These are phyloP conservation scores for Didymella lethalis DNA, from an alignment of 2,329 filamentous ascomycete genomes.

Conservation along the genomic window DNA sequence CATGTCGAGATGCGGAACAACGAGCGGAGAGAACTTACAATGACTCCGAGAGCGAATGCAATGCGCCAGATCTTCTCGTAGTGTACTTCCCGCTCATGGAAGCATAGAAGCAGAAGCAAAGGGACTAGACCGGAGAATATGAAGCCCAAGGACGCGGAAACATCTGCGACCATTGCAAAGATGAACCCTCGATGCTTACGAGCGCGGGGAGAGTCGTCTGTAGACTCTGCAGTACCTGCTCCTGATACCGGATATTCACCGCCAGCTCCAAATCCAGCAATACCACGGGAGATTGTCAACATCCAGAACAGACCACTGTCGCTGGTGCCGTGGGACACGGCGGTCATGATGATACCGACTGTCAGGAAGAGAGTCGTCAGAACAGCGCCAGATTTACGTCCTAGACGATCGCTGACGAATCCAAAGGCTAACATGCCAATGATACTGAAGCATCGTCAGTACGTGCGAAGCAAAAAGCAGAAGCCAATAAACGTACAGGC, in stretches of 20 bases:
- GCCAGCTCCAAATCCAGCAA: constrained; percentile 54
- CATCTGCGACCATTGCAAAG: constrained; percentile 63
- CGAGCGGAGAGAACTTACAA: constrained; percentile 29
- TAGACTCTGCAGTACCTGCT: constrained; percentile 61
- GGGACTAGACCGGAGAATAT: constrained; percentile 60
- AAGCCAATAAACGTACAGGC: constrained; percentile 19
- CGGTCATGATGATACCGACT: constrained; percentile 43
- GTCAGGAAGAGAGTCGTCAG: constrained; percentile 45
- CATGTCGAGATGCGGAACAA: too few species aligned
- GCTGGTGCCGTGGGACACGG: constrained; percentile 38
- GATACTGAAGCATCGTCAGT: constrained; percentile 22
- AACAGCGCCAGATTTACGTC: constrained; percentile 46
- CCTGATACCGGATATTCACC: constrained; percentile 63
- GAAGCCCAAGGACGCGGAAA: constrained; percentile 61
- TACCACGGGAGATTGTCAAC: constrained; percentile 55
- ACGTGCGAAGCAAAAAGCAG: neutral
- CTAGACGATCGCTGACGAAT: constrained; percentile 44
- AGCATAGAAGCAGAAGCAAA: constrained; percentile 60
- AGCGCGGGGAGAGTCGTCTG: constrained; percentile 58
- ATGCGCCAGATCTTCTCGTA: constrained; percentile 59
- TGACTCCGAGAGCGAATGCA: constrained; percentile 59
- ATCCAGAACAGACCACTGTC: constrained; percentile 52
- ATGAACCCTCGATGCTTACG: constrained; percentile 63
- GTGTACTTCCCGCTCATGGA: constrained; percentile 54
- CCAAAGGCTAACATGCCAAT: constrained; percentile 48